Conservation (phyloP, 140 eudicot genomes). For the Bidens hawaiensis region DNA sequence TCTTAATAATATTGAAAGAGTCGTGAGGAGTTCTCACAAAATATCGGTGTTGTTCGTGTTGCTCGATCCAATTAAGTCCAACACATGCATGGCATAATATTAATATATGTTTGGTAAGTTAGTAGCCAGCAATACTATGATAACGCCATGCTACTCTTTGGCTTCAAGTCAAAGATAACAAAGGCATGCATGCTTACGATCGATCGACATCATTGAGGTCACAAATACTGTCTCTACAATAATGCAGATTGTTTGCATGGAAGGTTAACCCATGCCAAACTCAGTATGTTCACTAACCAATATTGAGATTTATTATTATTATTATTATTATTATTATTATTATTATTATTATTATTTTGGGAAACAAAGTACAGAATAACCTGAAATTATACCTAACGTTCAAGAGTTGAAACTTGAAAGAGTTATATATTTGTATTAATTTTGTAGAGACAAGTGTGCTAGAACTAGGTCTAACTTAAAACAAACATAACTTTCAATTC, state of each 20-base stretch:
- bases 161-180: conserved; percentile 52
- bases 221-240: conserved; percentile 18
- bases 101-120: conserved; percentile 12
- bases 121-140: conserved; percentile 16
- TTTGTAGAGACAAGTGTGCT: background rate
- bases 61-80: too few relatives aligned
- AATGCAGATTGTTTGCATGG: conserved; percentile 12
- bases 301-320: too few relatives aligned
- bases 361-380: too few relatives aligned
- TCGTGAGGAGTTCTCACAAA: too few relatives aligned
- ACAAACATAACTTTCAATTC: background rate
- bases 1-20: too few relatives aligned
- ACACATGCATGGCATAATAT: conserved; percentile 37
- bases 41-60: too few relatives aligned
- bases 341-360: too few relatives aligned
- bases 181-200: conserved; percentile 13
- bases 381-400: too few relatives aligned
- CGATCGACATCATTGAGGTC: conserved; percentile 20
- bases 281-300: background rate
- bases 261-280: background rate
- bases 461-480: too few relatives aligned
- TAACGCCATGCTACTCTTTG: conserved; percentile 25
- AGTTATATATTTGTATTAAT: too few relatives aligned
- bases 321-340: too few relatives aligned
- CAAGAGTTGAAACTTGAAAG: too few relatives aligned